Base-by-base conservation (phyloP, 768 basidiomycete genomes). In the Mycena galericulata region DNA sequence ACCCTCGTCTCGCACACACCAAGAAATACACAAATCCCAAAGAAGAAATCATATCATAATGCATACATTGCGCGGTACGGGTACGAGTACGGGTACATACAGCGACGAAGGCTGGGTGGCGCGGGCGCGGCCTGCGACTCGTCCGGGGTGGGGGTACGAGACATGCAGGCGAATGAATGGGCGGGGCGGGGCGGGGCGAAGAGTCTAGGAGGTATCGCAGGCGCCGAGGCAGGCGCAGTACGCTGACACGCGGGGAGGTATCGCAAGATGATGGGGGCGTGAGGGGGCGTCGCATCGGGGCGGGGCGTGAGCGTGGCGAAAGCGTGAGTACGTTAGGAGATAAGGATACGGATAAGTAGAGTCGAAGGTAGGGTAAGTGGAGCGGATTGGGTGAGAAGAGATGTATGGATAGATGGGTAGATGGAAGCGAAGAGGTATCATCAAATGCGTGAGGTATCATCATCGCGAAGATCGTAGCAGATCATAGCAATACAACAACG, bases 301-400 rank as follows among this genome's bases (percentile, higher is more conserved):
- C 38, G 50, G 34, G 22, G 34, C 50, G 61, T 24, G 61, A 36
- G 47, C 46, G 55, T 57, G 24, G n/a, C n/a, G n/a, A n/a, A n/a
- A 54, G 62, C 57, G 36, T 53, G 61, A 62, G 36, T 55, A 40
- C 41, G 62, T 62, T 29, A 68, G 56, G 34, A 50, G 58, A 62
- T 70, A 66, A 62, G 54, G 69, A 70, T 70, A 70, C 41, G 55
- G 64, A 61, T 70, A 70, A 70, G 68, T 69, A 58, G 62, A n/a
- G n/a, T n/a, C 34, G n/a, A 32, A 41, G 50, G 34, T 29, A 54
- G 24, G 45, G 56, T 65, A 41, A 11, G 45, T 27, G 29, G 34
- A 36, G 30, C 18, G n/a, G n/a, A n/a, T n/a, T n/a, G n/a, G 22
- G 32, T 30, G 51, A 20, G n/a, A 20, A 22, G 27, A 17, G 11